phyloP scores from a whole-genome alignment of 331 rosid species.

The Prunus yedoensis region DNA sequence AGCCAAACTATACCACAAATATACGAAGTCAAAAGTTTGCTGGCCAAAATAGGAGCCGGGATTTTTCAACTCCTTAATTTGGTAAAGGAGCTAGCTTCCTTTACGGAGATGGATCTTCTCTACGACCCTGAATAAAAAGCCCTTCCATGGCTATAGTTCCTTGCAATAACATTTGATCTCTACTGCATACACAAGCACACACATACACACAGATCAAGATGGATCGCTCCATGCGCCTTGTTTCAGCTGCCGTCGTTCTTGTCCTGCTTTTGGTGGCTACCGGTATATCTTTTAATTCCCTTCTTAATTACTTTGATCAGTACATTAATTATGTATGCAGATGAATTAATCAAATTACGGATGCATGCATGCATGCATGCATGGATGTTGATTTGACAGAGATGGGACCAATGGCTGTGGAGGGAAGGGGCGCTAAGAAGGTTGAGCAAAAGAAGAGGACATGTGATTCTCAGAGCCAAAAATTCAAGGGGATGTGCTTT shows the following conservation, averaged over 20 bases:
- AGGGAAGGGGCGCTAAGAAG: neutral
- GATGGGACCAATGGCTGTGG: conserved; percentile 10
- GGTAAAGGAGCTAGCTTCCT: too few relatives aligned
- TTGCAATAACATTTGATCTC: neutral
- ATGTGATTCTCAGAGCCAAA: conserved; percentile 24
- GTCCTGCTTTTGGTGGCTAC: conserved; percentile 14
- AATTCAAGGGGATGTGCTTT: conserved; percentile 18
- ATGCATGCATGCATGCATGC: too few relatives aligned
- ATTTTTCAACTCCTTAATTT: neutral
- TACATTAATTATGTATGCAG: too few relatives aligned
- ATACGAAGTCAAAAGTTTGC: too few relatives aligned
- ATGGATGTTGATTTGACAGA: neutral
- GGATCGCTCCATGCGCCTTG: neutral
- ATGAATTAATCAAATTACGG: too few relatives aligned
- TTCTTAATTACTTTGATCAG: too few relatives aligned
- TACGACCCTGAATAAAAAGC: neutral
- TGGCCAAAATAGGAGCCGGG: neutral
- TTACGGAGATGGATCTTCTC: too few relatives aligned
- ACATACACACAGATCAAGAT: neutral
- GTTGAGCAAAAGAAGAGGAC: neutral
- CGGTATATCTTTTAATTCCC: neutral
- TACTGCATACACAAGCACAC: neutral
- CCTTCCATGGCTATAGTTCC: neutral
- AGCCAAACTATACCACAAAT: too few relatives aligned
- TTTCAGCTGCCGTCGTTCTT: neutral